Conservation (phyloP, 345 rosid species). For the Excoecaria cochinchinensis region DNA sequence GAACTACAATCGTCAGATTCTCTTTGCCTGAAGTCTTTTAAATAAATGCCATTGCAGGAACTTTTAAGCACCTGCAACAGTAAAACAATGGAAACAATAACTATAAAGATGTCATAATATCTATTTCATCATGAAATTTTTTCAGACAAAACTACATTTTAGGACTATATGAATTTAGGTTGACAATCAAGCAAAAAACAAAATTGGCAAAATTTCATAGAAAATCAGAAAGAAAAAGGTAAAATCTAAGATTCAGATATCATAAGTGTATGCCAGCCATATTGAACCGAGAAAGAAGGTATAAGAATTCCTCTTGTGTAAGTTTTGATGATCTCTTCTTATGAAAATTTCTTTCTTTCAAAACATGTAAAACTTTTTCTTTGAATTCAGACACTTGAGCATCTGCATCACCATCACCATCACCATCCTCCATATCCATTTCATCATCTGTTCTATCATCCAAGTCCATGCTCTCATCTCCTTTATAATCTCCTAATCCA, state of each 20-base stretch:
- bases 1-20: no score
- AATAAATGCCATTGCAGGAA: background rate
- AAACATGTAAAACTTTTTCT: constrained; percentile 53
- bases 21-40: background rate
- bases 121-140: background rate
- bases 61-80: background rate
- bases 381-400: constrained; percentile 65
- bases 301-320: constrained; percentile 75
- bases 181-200: background rate
- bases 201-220: constrained; percentile 11
- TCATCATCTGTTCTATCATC: constrained; percentile 49
- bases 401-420: constrained; percentile 42
- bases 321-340: constrained; percentile 82
- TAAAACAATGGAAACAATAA: background rate
- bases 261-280: constrained; percentile 80
- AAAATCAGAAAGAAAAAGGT: background rate
- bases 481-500: constrained; percentile 35
- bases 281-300: constrained; percentile 77
- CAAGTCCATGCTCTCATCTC: constrained; percentile 48
- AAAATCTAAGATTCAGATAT: constrained; percentile 7
- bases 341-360: constrained; percentile 64
- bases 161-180: background rate
- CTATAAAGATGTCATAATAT: background rate
- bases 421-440: constrained; percentile 50
- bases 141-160: background rate